A percentile compares a stretch with the other conserved stretches of the same genome.
These are phyloP conservation scores for Saccharum hybrid DNA, from an alignment of 202 grass and related monocot species.

Conservation along the genomic window DNA sequence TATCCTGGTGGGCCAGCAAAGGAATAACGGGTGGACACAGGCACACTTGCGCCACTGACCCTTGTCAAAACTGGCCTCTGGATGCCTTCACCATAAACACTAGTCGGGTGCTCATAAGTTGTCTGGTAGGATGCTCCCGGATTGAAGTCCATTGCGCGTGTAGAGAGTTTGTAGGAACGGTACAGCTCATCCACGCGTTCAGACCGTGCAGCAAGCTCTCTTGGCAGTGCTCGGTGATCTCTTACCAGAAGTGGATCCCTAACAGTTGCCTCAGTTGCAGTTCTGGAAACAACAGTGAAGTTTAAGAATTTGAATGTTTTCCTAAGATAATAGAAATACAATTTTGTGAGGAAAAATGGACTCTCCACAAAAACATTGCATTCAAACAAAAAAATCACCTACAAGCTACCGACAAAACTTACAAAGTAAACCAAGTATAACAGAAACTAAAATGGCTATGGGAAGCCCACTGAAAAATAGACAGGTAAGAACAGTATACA, in stretches of 20 bases:
- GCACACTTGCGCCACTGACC: background rate
- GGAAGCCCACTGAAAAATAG: background rate
- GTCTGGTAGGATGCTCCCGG: constrained; percentile 25
- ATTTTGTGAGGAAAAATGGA: constrained; percentile 8
- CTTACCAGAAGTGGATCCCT: constrained; percentile 48
- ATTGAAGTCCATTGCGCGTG: constrained; percentile 32
- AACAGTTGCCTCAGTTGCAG: constrained; percentile 33
- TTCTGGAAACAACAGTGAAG: constrained; percentile 45
- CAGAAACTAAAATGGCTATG: background rate
- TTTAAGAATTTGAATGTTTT: constrained; percentile 30
- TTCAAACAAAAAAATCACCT: constrained; percentile 18
- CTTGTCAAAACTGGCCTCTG: constrained; percentile 46
- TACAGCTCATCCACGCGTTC: constrained; percentile 52
- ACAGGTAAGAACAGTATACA: constrained; percentile 12
- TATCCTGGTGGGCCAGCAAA: constrained; percentile 50
- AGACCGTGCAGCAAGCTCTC: constrained; percentile 35
- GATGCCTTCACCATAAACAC: constrained; percentile 37
- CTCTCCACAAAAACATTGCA: constrained; percentile 1
- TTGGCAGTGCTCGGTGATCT: constrained; percentile 43
- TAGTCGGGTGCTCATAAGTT: constrained; percentile 22
- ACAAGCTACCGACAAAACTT: background rate
- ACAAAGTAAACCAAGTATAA: background rate
- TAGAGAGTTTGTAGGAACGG: constrained; percentile 45
- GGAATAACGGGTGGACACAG: constrained; percentile 57
- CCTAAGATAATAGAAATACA: constrained; percentile 5